Evolutionary conservation across 1,284 basidiomycete species (phyloP), one percentile per base, ranked within the genome.

Genomic region (Rhodotorula sp.): DNA sequence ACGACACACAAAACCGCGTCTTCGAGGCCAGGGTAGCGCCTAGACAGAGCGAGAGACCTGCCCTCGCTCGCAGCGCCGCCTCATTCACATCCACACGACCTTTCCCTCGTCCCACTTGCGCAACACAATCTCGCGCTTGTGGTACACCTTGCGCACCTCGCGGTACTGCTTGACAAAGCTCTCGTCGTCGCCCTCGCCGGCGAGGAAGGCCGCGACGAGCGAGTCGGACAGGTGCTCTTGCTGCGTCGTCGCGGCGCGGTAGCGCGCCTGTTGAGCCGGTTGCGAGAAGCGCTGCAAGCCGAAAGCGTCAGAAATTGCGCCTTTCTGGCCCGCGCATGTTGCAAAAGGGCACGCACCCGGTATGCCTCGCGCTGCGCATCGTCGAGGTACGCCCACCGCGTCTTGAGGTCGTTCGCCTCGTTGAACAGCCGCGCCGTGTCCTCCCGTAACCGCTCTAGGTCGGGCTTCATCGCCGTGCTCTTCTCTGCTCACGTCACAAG

Each of bases 171-270:
- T 88, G 60, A 95, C 87, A 76, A 97, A 97, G 58, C 90, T 88
- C 73, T 96, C 93, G 34, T 94, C 86, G 14, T 81, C 72, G 25
- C 70, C 62, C 5, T 83, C 81, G 0, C 86, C 85, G 59, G 91
- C 89, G 46, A 94, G 87, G 79, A 97, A 95, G 0, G 87, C 83
- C 23, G 88, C 87, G 0, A 92, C 92, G 42, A 94, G 82, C 10
- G 88, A 85, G 81, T 97, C 94, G 2, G 92, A 93, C 23, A 86
- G 82, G 72, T 93, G 92, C 77, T 97, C 94, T 81, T 95, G 93
- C 34, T 90, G 89, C 0, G 89, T 91, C 16, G 90, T 89, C 34
- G 92, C 90, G 78, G 95, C 92, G 59, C 89, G 86, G 19, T 96
- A 86, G 3, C 93, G 88, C 82, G 94, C 87, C 65, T 91, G 87